Conservation (phyloP, 345 rosid genomes). For the Camelina sativa region DNA sequence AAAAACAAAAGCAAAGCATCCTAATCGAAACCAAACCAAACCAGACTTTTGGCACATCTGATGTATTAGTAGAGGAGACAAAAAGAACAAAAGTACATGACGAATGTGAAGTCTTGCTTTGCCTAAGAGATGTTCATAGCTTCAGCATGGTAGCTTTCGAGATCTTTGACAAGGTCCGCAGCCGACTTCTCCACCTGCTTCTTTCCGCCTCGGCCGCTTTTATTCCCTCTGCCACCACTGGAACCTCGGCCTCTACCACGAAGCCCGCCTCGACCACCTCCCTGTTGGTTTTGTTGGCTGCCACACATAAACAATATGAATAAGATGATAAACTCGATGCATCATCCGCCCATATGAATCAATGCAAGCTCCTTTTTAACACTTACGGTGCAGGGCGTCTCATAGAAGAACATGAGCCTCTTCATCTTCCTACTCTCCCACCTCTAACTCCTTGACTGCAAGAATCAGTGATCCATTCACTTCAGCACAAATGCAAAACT, state of each 20-base stretch:
- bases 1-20: not conserved
- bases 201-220: conserved; percentile 55
- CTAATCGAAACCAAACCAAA: conserved; percentile 29
- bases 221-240: conserved; percentile 40
- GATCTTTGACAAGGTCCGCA: conserved; percentile 82
- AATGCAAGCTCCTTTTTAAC: not conserved
- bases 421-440: conserved; percentile 41
- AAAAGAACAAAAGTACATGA: not conserved
- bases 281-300: conserved; percentile 46
- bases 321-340: not conserved
- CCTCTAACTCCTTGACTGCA: conserved; percentile 43
- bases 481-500: not conserved
- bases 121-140: conserved; percentile 70
- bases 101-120: not conserved
- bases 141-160: conserved; percentile 83
- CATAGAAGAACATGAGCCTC: conserved; percentile 31
- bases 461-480: not conserved
- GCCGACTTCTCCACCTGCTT: conserved; percentile 65
- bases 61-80: not conserved
- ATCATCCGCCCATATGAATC: not conserved
- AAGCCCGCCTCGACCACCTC: conserved; percentile 53
- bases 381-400: conserved; percentile 41
- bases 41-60: not conserved
- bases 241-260: conserved; percentile 52
- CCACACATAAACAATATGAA: conserved; percentile 9